Evolutionary conservation across 805 yeast genomes (phyloP), one percentile per base, ranked within the genome.

Genomic region (Metschnikowia amazonensis): DNA sequence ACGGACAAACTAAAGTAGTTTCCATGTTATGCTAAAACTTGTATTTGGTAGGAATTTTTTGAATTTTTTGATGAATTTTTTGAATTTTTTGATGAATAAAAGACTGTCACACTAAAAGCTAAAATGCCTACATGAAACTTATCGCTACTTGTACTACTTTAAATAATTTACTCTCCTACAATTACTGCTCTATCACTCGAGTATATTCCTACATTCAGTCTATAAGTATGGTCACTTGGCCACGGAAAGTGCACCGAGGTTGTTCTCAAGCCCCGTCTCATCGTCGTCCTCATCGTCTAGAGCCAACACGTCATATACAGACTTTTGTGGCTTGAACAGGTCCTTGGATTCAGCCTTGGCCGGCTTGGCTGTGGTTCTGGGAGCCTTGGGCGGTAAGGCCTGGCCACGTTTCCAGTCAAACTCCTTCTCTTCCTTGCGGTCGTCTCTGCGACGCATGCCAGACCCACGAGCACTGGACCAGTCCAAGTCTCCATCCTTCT

Each of bases 391-490:
- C 9, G 52, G 64, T 57, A 66, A 60, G 20, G 65, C 51, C 52
- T 65, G 67, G 42, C 72, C 72, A 46, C 70, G 59, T 48, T 57
- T 62, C 74, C 72, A 68, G 54, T 67, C 72, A 29, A 66, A 60
- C 34, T 52, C 63, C 40, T 62, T 58, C 51, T 60, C 66, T 29
- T 49, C 63, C 55, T 56, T 63, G 33, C 60, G 58, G 48, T 59
- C 65, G 28, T 49, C 63, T 53, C 56, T 61, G 53, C 53, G 55
- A 25, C 43, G 55, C 44, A 49, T 4, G 5, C 47, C 49, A 3
- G 52, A 35, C 45, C 60, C 57, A 36, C 55, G 47, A 14, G 53
- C 56, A 21, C 51, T 36, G 42, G 56, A 52, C 67, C 67, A 63
- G 46, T 63, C 66, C 40, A 48, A 48, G 17, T 58, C 54, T 21